phyloP scores from a whole-genome alignment of 2,329 filamentous ascomycete genomes.

The Xylariaceae sp. region DNA sequence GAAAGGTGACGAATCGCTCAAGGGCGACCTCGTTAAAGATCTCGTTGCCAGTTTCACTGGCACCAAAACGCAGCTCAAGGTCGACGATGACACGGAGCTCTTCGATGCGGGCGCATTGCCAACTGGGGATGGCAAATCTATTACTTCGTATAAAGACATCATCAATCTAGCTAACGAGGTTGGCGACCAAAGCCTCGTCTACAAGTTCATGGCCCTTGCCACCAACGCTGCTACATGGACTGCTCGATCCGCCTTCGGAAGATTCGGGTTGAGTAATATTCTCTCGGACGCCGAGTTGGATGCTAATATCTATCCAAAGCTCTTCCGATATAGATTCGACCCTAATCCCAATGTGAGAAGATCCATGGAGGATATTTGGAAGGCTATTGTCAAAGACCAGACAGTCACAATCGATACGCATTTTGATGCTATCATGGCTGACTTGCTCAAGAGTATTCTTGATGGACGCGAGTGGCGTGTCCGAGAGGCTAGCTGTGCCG shows the following conservation, averaged over 20 bases:
- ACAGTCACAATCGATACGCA: slow-evolving; percentile 69
- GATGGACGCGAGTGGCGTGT: slow-evolving; percentile 85
- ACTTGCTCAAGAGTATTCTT: slow-evolving; percentile 78
- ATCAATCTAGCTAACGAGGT: slow-evolving; percentile 93
- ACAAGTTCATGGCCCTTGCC: slow-evolving; percentile 96
- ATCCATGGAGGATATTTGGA: slow-evolving; percentile 99
- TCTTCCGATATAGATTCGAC: slow-evolving; percentile 92
- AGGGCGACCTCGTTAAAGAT: slow-evolving; percentile 78
- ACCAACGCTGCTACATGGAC: slow-evolving; percentile 97
- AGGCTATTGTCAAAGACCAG: slow-evolving; percentile 85
- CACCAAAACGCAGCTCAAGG: slow-evolving; percentile 67
- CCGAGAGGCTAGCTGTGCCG: slow-evolving; percentile 85
- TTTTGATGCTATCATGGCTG: slow-evolving; percentile 84
- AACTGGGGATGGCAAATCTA: slow-evolving; percentile 79
- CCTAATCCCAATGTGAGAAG: slow-evolving; percentile 87
- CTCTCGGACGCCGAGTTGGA: slow-evolving; percentile 84
- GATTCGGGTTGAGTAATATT: slow-evolving; percentile 87
- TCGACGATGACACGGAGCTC: slow-evolving; percentile 84
- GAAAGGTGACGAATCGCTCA: slow-evolving; percentile 74
- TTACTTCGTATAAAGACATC: slow-evolving; percentile 97
- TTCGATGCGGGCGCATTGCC: slow-evolving; percentile 88
- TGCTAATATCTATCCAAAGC: slow-evolving; percentile 89
- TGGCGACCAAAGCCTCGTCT: slow-evolving; percentile 91
- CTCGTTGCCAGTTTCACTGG: slow-evolving; percentile 86
- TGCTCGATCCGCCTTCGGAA: slow-evolving; percentile 90